Evolutionary conservation across 257 asterid genomes (phyloP).

Genomic region (Lavandula angustifolia): DNA sequence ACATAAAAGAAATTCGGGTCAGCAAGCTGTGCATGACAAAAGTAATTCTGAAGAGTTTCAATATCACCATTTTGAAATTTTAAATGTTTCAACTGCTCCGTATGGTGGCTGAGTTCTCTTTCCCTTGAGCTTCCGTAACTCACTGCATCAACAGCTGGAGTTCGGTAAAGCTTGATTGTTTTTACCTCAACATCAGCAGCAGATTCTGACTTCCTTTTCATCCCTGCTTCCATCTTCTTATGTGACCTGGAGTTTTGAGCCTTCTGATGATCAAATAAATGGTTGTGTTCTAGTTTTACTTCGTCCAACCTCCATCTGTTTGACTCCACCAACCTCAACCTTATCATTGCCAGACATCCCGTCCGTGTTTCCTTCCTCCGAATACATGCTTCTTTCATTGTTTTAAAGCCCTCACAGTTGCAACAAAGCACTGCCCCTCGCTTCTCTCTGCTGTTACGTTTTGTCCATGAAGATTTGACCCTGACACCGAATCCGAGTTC

Average conservation of each 20-base stretch:
- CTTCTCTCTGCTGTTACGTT: conserved; percentile 87
- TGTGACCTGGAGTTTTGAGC: conserved; percentile 58
- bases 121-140: conserved; percentile 48
- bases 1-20: conserved; percentile 56
- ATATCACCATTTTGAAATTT: conserved; percentile 43
- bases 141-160: conserved; percentile 52
- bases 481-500: conserved; percentile 78
- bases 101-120: conserved; percentile 35
- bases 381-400: conserved; percentile 65
- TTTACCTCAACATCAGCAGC: conserved; percentile 52
- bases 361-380: conserved; percentile 89
- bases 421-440: conserved; percentile 91
- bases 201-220: conserved; percentile 61
- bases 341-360: conserved; percentile 80
- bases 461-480: conserved; percentile 90
- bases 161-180: conserved; percentile 64
- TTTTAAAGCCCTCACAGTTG: conserved; percentile 87
- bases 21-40: conserved; percentile 40
- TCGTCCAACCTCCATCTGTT: conserved; percentile 81
- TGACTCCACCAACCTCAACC: conserved; percentile 70
- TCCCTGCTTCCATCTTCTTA: conserved; percentile 57
- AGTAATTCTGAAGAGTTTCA: conserved; percentile 41
- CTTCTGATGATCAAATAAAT: conserved; percentile 62
- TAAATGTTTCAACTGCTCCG: conserved; percentile 33
- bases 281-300: conserved; percentile 73